These are phyloP conservation scores for Ustilago curta DNA, from an alignment of 1,284 basidiomycete genomes.

Conservation along the genomic window DNA sequence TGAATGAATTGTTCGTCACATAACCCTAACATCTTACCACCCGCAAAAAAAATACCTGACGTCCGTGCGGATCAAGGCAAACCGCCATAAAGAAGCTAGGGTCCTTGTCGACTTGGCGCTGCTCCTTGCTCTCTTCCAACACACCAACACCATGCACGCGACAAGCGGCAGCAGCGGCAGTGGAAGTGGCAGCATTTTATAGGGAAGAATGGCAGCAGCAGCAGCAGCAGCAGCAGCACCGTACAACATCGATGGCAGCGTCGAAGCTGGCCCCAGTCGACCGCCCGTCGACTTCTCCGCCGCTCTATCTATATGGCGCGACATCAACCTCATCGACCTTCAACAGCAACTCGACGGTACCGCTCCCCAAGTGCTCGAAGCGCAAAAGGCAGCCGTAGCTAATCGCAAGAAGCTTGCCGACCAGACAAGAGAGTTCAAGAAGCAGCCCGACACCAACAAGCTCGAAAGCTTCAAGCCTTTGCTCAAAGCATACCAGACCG, in stretches of 20 bases:
- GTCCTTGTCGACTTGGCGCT: background rate
- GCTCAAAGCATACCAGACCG: conserved; percentile 80
- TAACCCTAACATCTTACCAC: too few relatives aligned
- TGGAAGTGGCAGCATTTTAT: too few relatives aligned
- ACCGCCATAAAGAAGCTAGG: too few relatives aligned
- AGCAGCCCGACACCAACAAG: conserved; percentile 53
- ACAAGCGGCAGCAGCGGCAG: background rate
- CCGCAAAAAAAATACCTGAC: too few relatives aligned
- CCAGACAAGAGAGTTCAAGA: conserved; percentile 65
- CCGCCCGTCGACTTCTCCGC: conserved; percentile 51
- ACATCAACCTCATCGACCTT: conserved; percentile 48
- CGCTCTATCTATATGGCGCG: conserved; percentile 55
- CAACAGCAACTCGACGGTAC: conserved; percentile 42
- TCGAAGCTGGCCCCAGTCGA: conserved; percentile 23
- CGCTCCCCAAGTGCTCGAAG: conserved; percentile 42
- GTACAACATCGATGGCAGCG: conserved; percentile 26
- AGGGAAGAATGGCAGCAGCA: background rate
- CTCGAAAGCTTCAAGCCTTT: conserved; percentile 62
- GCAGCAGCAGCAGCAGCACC: conserved; percentile 3
- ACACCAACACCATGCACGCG: conserved; percentile 4
- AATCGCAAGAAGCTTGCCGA: conserved; percentile 65
- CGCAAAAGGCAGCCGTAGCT: conserved; percentile 57
- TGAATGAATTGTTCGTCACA: too few relatives aligned
- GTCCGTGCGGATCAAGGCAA: too few relatives aligned
- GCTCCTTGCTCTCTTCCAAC: background rate